Percentiles rank a stretch among this genome's conserved stretches.
phyloP scores from a whole-genome alignment of 768 basidiomycete species.

The Leccinum pellstonianum region DNA sequence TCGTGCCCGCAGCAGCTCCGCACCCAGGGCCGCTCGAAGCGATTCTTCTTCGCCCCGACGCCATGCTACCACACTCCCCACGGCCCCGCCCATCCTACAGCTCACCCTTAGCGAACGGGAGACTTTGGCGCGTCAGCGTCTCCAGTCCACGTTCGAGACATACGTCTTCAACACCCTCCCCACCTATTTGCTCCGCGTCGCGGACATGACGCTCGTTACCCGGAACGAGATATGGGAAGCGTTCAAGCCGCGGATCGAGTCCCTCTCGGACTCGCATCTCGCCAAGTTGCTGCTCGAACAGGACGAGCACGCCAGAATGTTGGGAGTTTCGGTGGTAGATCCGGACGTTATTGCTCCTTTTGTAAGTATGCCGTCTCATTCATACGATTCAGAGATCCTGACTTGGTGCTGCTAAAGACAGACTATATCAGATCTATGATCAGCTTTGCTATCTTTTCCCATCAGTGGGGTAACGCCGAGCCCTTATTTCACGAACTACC shows the following conservation, averaged over 20 bases:
- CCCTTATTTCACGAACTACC: too few relatives aligned
- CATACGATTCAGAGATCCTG: neutral
- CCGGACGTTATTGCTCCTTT: conserved; percentile 17
- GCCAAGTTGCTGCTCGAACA: conserved; percentile 19
- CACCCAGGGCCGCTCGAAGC: conserved; percentile 14
- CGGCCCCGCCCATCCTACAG: conserved; percentile 15
- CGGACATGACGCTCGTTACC: conserved; percentile 22
- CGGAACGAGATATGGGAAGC: conserved; percentile 24
- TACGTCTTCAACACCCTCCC: conserved; percentile 28
- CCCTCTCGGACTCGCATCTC: conserved; percentile 21
- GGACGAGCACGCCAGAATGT: conserved; percentile 23
- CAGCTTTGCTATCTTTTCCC: too few relatives aligned
- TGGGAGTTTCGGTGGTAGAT: conserved; percentile 22
- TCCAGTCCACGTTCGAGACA: conserved; percentile 22
- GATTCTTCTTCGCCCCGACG: conserved; percentile 24
- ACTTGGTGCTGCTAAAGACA: too few relatives aligned
- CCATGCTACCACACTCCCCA: conserved; percentile 1
- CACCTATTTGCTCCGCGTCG: conserved; percentile 24
- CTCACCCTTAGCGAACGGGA: conserved; percentile 25
- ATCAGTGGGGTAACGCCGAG: too few relatives aligned
- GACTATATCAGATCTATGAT: too few relatives aligned
- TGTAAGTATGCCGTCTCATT: conserved; percentile 7
- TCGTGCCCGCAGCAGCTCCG: conserved; percentile 20
- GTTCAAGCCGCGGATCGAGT: conserved; percentile 21
- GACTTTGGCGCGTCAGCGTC: conserved; percentile 21